Base-by-base conservation (phyloP, 192 early-diverging fungal genomes). In the Physocladia obscura region DNA sequence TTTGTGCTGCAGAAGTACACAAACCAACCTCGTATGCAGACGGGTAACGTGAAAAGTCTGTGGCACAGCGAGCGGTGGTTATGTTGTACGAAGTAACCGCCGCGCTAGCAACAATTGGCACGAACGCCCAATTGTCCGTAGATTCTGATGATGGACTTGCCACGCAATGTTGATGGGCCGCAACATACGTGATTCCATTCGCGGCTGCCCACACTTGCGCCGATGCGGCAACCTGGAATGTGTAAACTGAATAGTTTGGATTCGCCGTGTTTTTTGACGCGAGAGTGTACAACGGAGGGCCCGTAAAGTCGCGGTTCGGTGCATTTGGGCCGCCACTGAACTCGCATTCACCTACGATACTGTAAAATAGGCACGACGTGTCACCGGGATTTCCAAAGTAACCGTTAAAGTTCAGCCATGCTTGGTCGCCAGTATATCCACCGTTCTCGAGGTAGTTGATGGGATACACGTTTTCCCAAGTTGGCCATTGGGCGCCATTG, bases 281-380 rank as follows among this genome's bases (percentile, higher is more conserved):
- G 40, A 44, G 40, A 8, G n/a, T n/a, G 40, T 44, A 8, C 40
- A 44, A 13, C 40, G 40, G 40, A 8, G 40, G 34, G 5, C 58
- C 58, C 11, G 27, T 21, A 36, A 60, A 60, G 34, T 36, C 35
- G 35, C 58, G 58, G 58, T 35, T 60, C 29, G 58, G 58, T 35
- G 29, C 34, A 4, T 4, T 8, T 19, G 58, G 58, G 32, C 58
- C 58, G 11, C 8, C 34, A 8, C 26, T 15, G 34, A 60, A 35
- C 58, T 60, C 26, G 34, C 58, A 60, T 36, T 22, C 58, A n/a
- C 35, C 35, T 21, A 36, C 21, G 58, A 36, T 36, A 36, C 34
- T 19, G 58, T 36, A 60, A 35, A 60, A 36, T 35, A 26, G 35
- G 34, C 58, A 60, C 5, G 5, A 11, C 5, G 26, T 36, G 58